Percentiles rank a stretch among this genome's conserved stretches.
phyloP scores from a whole-genome alignment of 176 grass and related monocot genomes.

The Phoenix dactylifera region DNA sequence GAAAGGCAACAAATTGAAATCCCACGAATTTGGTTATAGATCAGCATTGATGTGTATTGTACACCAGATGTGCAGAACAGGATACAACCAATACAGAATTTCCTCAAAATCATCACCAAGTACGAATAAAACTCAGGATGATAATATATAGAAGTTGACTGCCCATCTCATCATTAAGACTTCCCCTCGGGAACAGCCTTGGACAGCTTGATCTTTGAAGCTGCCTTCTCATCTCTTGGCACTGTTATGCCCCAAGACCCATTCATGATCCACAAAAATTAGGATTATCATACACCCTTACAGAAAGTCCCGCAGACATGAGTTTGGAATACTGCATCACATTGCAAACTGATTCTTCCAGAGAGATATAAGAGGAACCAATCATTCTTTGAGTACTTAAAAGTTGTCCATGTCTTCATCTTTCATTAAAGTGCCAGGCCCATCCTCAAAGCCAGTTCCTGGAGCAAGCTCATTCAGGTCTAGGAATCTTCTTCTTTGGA shows the following conservation, averaged over 20 bases:
- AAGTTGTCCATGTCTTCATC: slow-evolving; percentile 40
- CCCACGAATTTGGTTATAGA: slow-evolving; percentile 20
- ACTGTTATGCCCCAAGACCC: neutral
- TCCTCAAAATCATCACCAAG: slow-evolving; percentile 15
- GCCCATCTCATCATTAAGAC: neutral
- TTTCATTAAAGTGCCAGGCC: slow-evolving; percentile 30
- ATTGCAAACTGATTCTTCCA: neutral
- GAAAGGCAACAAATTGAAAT: slow-evolving; percentile 36
- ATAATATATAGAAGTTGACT: slow-evolving; percentile 19
- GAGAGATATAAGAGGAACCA: neutral
- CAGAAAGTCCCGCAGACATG: neutral
- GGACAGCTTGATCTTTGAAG: neutral
- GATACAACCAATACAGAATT: slow-evolving; percentile 41
- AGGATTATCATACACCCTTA: too few relatives aligned
- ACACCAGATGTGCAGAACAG: slow-evolving; percentile 45
- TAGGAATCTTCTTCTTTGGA: slow-evolving; percentile 32
- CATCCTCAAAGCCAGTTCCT: slow-evolving; percentile 36
- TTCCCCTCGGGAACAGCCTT: neutral
- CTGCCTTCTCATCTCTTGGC: neutral
- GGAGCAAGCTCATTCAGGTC: slow-evolving; percentile 60
- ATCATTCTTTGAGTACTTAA: slow-evolving; percentile 1
- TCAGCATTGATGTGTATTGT: slow-evolving; percentile 20
- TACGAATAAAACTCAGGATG: slow-evolving; percentile 18
- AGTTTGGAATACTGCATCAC: neutral
- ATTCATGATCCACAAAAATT: too few relatives aligned